phyloP scores from a whole-genome alignment of 1,284 basidiomycete species.

The Exsudoporus floridanus region DNA sequence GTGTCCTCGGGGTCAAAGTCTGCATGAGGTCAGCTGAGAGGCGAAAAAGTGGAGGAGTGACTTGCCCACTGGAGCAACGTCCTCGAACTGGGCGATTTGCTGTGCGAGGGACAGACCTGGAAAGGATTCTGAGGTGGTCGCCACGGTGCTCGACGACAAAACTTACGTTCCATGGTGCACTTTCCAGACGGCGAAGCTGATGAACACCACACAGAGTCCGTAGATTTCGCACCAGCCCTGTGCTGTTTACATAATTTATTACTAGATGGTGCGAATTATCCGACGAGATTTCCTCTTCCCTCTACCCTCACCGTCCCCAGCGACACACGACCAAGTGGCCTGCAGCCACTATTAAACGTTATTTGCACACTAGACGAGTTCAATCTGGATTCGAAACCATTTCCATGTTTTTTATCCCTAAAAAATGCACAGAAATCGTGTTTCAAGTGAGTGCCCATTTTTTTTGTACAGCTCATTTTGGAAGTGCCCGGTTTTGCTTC shows the following conservation, averaged over 20 bases:
- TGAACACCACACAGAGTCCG: background rate
- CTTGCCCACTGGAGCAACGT: conserved; percentile 67
- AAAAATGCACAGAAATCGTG: conserved; percentile 52
- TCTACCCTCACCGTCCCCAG: conserved; percentile 36
- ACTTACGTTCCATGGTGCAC: conserved; percentile 35
- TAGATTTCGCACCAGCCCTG: conserved; percentile 5
- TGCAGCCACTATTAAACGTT: conserved; percentile 25
- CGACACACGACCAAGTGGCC: conserved; percentile 35
- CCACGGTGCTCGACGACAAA: background rate
- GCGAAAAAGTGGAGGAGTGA: conserved; percentile 4
- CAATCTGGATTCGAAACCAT: conserved; percentile 49
- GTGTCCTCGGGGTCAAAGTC: conserved; percentile 80
- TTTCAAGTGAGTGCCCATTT: conserved; percentile 41
- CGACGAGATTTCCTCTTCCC: conserved; percentile 23
- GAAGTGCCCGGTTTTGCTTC: conserved; percentile 21
- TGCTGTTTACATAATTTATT: conserved; percentile 37
- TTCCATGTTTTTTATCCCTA: conserved; percentile 48
- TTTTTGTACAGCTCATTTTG: conserved; percentile 28
- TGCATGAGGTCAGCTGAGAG: conserved; percentile 30
- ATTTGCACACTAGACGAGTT: conserved; percentile 20
- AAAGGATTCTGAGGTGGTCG: conserved; percentile 4
- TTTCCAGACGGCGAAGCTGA: background rate
- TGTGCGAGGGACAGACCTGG: conserved; percentile 71
- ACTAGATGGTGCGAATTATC: conserved; percentile 25
- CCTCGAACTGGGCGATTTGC: conserved; percentile 78